A percentile compares a stretch with the other conserved stretches of the same genome.
Evolutionary conservation across 1,284 basidiomycete species (phyloP).

Genomic region (Pisolithus thermaeus): DNA sequence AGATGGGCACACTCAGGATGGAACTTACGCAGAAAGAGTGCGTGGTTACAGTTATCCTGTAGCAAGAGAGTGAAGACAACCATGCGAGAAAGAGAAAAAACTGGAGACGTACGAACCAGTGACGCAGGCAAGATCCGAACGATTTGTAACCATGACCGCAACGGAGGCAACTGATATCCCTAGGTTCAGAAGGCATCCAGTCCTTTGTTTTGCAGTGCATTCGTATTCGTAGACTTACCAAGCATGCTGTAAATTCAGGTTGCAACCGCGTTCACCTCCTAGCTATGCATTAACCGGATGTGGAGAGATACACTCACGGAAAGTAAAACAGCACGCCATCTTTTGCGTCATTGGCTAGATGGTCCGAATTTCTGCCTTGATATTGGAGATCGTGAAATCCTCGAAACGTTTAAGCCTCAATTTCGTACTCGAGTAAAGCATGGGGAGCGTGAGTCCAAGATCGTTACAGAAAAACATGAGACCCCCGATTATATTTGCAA

Average conservation of each 20-base stretch:
- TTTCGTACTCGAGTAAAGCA: background rate
- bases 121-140: background rate
- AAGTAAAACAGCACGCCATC: constrained; percentile 12
- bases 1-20: background rate
- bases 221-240: background rate
- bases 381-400: background rate
- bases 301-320: constrained; percentile 10
- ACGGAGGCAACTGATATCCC: background rate
- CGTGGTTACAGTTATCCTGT: background rate
- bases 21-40: too few species aligned
- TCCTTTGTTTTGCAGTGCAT: background rate
- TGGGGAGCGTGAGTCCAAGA: background rate
- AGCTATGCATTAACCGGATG: background rate
- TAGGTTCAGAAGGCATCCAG: background rate
- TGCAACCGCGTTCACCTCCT: background rate
- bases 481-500: background rate
- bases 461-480: background rate
- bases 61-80: background rate
- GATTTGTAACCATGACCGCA: background rate
- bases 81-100: background rate
- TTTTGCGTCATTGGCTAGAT: constrained; percentile 1
- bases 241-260: background rate
- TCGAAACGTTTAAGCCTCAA: background rate
- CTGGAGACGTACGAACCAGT: background rate
- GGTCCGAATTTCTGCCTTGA: background rate